Base-by-base conservation (phyloP, 2,329 filamentous ascomycete genomes). In the Fusarium chlamydosporum region DNA sequence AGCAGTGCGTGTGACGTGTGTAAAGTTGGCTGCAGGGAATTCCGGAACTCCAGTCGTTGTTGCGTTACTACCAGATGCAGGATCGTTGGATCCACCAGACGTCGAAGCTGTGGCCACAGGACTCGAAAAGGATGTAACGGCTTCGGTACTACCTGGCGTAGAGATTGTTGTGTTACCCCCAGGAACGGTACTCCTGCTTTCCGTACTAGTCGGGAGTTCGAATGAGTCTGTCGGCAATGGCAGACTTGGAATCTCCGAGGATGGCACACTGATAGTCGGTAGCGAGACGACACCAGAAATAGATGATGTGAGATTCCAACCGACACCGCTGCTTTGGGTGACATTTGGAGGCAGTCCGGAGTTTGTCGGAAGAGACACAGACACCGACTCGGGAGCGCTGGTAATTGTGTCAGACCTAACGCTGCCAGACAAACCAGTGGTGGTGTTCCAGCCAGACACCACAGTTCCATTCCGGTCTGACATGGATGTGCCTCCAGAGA, bases 21-120 rank as follows among this genome's bases (percentile, higher is more conserved):
- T 79, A 57, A 78, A 78, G 52, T 78, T 78, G 18, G 70, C 75
- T 7, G 74, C 76, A 4, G 76, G 70, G 18, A 76, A 66, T 29
- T 67, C 71, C 23, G 63, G 53, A 2, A 34, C 43, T 13, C 45
- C 38, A 15, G 58, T 55, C 31, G 61, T 48, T 11, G 72, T 64
- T 9, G 52, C 55, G 51, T 67, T 67, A 26, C 35, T 18, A 26
- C 38, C 18, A n/a, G 71, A 61, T 33, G 40, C 61, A 16, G 67
- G 56, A 9, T 51, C 51, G 53, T 54, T 65, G 23, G 58, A 45
- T 3, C 40, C 41, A 3, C 37, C 42, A n/a, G 42, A 31, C 20
- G 54, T 51, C 43, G 59, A 43, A 10, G 54, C 23, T 15, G 68
- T 45, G 13, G 53, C 16, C n/a, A 62, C 47, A 57, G 53, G 41